Base-by-base conservation (phyloP, 2,329 filamentous ascomycete genomes). In the Colletotrichum musicola region DNA sequence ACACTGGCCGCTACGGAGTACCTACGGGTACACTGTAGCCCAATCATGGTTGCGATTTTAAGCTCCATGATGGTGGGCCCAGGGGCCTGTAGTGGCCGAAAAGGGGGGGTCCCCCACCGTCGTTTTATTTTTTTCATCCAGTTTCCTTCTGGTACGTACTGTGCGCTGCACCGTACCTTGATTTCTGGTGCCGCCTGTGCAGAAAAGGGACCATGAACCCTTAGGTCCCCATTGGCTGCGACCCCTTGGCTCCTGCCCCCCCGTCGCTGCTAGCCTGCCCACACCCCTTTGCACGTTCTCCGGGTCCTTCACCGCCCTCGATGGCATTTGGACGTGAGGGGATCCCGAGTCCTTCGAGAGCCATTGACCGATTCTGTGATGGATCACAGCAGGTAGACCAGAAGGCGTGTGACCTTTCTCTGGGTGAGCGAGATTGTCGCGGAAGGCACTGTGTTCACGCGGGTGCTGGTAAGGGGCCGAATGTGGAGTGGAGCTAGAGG, bases 241-340 rank as follows among this genome's bases (percentile, higher is more conserved):
- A 27, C 12, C 20, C 65, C 55, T 60, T 47, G 20, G 30, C 30
- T 10, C 30, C 10, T 7, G 7, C 30, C 30, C 27, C 56, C 50
- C 30, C 14, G 27, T 60, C 47, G 44, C 9, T 42, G 25, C 42
- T 40, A 13, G 27, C 51, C 42, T 50, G 18, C 20, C 60, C 64
- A 54, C 62, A 65, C 47, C 62, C 62, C 62, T 69, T 66, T 25
- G 55, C 54, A 60, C 22, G 58, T 47, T 16, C 53, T 42, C 18
- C 62, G 20, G 27, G 40, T 30, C 2, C 51, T 27, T 69, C 66
- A 69, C 66, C 66, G 66, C 66, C 55, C 61, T 69, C 47, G 62
- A 69, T 47, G 54, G 40, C 40, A 42, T 42, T 42, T 49, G 16
- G 13, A 5, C 14, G 6, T 46, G 44, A 18, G 44, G 44, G 18